phyloP scores from a whole-genome alignment of 2,329 filamentous ascomycete species.

The Taxawa tesnikishii region DNA sequence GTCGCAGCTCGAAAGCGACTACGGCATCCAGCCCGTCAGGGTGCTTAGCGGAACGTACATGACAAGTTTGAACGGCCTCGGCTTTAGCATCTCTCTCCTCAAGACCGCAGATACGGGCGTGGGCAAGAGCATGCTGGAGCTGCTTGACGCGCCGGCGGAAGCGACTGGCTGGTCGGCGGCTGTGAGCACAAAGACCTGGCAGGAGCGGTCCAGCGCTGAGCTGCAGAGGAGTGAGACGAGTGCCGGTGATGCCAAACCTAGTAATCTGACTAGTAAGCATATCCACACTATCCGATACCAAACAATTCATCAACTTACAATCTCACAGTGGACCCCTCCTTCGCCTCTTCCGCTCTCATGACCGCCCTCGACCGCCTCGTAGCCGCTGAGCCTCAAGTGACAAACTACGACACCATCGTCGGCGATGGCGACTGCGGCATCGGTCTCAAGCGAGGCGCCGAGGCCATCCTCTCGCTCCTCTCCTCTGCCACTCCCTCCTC shows the following conservation, averaged over 20 bases:
- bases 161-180: slow-evolving; percentile 55
- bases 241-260: slow-evolving; percentile 30
- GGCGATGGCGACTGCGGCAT: slow-evolving; percentile 87
- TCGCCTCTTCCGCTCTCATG: slow-evolving; percentile 40
- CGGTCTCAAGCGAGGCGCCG: slow-evolving; percentile 74
- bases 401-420: slow-evolving; percentile 64
- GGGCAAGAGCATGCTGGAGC: slow-evolving; percentile 50
- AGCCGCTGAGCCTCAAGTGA: slow-evolving; percentile 52
- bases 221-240: slow-evolving; percentile 25
- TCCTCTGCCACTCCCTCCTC: slow-evolving; percentile 30
- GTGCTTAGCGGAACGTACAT: slow-evolving; percentile 57
- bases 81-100: slow-evolving; percentile 57
- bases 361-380: slow-evolving; percentile 50
- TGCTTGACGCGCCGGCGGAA: slow-evolving; percentile 56
- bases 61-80: slow-evolving; percentile 59
- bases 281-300: not conserved
- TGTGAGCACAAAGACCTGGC: slow-evolving; percentile 47
- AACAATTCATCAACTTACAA: slow-evolving; percentile 2
- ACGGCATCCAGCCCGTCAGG: slow-evolving; percentile 48
- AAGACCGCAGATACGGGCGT: slow-evolving; percentile 50
- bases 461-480: slow-evolving; percentile 40
- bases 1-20: slow-evolving; percentile 44
- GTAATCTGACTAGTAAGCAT: slow-evolving; percentile 39
- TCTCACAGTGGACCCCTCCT: slow-evolving; percentile 35
- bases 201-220: slow-evolving; percentile 30